Percentiles rank a stretch among this genome's conserved stretches.
phyloP scores from a whole-genome alignment of 768 basidiomycete genomes.

The Tulasnella sp. region DNA sequence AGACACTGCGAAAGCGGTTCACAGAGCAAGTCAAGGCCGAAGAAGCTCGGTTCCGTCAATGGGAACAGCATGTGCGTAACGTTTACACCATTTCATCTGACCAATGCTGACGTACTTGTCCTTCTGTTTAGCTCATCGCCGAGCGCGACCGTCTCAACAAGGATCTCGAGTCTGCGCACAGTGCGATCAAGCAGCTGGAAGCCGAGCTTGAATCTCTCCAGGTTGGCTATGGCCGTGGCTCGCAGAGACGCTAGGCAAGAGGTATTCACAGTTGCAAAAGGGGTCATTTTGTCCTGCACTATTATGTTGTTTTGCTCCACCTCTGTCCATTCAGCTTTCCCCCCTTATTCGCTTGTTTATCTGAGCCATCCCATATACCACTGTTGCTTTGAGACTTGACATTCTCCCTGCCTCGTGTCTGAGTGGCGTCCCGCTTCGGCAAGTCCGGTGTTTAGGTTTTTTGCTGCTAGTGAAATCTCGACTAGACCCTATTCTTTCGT shows the following conservation, averaged over 20 bases:
- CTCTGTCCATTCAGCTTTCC: too few relatives aligned
- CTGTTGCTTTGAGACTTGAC: too few relatives aligned
- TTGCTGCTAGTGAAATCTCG: too few relatives aligned
- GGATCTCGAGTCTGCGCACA: constrained; percentile 88
- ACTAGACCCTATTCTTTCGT: too few relatives aligned
- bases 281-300: too few relatives aligned
- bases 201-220: constrained; percentile 83
- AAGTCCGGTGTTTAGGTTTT: too few relatives aligned
- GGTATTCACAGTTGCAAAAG: too few relatives aligned
- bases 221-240: constrained; percentile 68
- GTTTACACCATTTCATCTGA: background rate
- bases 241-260: background rate
- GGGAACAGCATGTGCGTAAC: constrained; percentile 87
- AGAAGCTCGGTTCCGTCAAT: constrained; percentile 94
- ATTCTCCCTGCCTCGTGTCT: too few relatives aligned
- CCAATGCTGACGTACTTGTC: constrained; percentile 20
- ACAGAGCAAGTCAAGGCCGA: constrained; percentile 99
- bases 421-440: too few relatives aligned
- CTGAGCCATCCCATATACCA: too few relatives aligned
- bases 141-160: constrained; percentile 99
- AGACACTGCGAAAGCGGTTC: constrained; percentile 90
- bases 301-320: too few relatives aligned
- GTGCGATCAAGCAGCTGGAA: constrained; percentile 84
- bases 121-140: constrained; percentile 70
- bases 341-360: too few relatives aligned